Conservation (phyloP, 2,329 filamentous ascomycete species). For the Colletotrichum godetiae region DNA sequence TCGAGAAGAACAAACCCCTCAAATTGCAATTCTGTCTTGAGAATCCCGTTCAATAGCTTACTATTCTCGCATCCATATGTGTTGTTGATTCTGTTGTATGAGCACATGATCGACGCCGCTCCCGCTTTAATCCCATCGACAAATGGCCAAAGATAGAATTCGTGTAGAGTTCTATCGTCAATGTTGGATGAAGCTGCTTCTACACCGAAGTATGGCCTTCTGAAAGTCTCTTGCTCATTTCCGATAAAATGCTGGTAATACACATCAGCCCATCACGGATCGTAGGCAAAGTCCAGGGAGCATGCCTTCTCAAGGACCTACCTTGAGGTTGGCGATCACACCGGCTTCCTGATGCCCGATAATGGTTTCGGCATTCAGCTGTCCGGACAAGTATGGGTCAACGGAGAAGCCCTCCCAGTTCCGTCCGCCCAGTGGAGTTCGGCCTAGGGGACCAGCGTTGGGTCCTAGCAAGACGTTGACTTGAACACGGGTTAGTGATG, state of each 20-base stretch:
- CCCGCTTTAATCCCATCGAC: conserved; percentile 74
- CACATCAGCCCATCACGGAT: not conserved
- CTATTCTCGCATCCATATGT: conserved; percentile 78
- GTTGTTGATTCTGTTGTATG: conserved; percentile 78
- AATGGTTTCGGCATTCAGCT: conserved; percentile 61
- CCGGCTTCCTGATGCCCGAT: conserved; percentile 51
- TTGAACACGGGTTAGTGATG: not conserved
- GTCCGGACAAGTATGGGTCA: conserved; percentile 70
- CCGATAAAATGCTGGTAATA: conserved; percentile 77
- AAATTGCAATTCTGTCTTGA: conserved; percentile 72
- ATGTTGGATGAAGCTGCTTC: conserved; percentile 68
- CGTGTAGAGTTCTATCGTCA: conserved; percentile 70
- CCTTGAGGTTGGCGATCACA: conserved; percentile 73
- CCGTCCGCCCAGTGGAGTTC: conserved; percentile 44
- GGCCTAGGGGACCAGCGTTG: conserved; percentile 46
- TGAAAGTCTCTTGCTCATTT: conserved; percentile 82
- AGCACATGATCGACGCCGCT: conserved; percentile 68
- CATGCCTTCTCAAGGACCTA: not conserved
- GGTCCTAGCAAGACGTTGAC: conserved; percentile 49
- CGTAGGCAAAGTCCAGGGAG: not conserved
- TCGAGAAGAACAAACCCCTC: conserved; percentile 54
- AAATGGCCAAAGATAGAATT: conserved; percentile 78
- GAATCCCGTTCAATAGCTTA: conserved; percentile 72
- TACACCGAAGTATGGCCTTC: conserved; percentile 59
- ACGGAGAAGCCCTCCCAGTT: conserved; percentile 52